Evolutionary conservation across 805 yeast species (phyloP).

Genomic region (Pichia ethanolica): DNA sequence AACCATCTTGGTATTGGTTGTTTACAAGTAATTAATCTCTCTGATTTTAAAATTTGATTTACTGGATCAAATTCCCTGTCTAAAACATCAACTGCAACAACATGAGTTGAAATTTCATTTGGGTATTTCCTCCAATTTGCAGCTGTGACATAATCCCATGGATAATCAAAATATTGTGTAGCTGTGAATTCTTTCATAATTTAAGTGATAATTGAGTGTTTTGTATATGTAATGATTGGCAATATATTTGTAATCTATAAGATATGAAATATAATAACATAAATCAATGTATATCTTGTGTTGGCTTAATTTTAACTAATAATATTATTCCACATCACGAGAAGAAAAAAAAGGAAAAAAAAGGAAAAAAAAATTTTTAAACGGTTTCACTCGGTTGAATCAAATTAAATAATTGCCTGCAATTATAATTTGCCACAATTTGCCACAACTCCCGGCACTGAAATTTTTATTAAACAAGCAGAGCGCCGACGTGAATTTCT

Average conservation of each 20-base stretch:
- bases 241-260: too few relatives aligned
- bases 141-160: slow-evolving; percentile 92
- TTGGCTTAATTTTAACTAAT: neutral
- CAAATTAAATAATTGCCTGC: too few relatives aligned
- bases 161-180: slow-evolving; percentile 62
- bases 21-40: slow-evolving; percentile 80
- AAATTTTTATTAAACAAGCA: neutral
- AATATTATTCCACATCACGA: neutral
- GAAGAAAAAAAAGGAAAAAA: neutral
- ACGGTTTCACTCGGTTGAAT: neutral
- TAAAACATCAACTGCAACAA: slow-evolving; percentile 84
- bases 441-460: neutral
- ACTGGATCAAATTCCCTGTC: slow-evolving; percentile 57
- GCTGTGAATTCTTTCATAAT: slow-evolving; percentile 75
- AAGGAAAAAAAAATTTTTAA: neutral
- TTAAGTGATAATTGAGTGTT: too few relatives aligned
- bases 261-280: too few relatives aligned
- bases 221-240: too few relatives aligned
- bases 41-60: slow-evolving; percentile 59
- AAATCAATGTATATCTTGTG: neutral
- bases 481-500: neutral
- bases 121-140: slow-evolving; percentile 98
- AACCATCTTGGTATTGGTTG: slow-evolving; percentile 87
- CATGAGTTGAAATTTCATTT: slow-evolving; percentile 88
- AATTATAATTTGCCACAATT: too few relatives aligned